Evolutionary conservation across 2,329 filamentous ascomycete genomes (phyloP), one percentile per base, ranked within the genome.

Genomic region (Phialocephala sp.): DNA sequence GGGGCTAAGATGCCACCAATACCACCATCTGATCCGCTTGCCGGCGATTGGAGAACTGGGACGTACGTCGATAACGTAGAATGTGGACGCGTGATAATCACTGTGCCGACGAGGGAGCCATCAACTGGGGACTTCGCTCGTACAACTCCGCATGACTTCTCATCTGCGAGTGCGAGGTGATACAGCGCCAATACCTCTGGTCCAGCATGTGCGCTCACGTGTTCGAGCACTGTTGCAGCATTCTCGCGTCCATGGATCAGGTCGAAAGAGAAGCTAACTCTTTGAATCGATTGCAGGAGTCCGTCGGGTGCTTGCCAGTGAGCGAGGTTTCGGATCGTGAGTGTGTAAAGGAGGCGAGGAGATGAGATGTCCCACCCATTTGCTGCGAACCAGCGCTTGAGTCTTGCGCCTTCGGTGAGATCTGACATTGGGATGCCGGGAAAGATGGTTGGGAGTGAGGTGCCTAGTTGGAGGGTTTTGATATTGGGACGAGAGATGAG

Each of bases 351-450:
- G 0, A 87, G 81, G 12, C 85, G 83, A 1, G 87, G 87, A 4
- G 88, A 80, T 0, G 86, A 83, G 2, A 85, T 90, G 73, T 96
- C 93, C 94, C 94, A 97, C 15, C 94, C 94, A 56, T 93, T 85
- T 69, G 90, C 92, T n/a, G 89, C 87, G 76, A 97, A 97, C 94
- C 94, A 98, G 54, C 91, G 87, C 69, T 84, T 86, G 4, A 76
- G 60, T 8, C 72, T 59, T 15, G 69, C 72, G 58, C 83, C 80
- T 68, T 84, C 82, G 4, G 85, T 82, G 1, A 84, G 86, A 0
- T 79, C 73, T 5, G 80, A 83, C n/a, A 85, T 88, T 0, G 94
- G 93, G 11, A 97, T 91, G 0, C 94, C 94, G 0, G 92, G 86
- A 73, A 94, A 97, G 27, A 97, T 87, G n/a, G 89, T 91, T 0